Evolutionary conservation across 495 filamentous ascomycete genomes (phyloP), one percentile per base, ranked within the genome.

Genomic region (Tuber umbilicatum): DNA sequence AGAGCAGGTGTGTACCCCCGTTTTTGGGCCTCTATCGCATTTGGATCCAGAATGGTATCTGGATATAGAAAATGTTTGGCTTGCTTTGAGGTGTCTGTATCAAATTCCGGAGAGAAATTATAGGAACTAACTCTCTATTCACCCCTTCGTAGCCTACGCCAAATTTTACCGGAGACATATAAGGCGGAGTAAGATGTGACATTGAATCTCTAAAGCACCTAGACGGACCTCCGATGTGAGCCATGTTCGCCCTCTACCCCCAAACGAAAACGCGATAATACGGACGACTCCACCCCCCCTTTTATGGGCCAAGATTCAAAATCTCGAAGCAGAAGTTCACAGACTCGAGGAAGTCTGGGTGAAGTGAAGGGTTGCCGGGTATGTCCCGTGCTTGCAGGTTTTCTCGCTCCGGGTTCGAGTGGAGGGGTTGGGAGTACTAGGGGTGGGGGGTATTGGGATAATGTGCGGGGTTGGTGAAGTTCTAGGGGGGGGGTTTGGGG

Each of bases 31-130:
- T 42, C 39, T 55, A 1, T 55, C 23, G 23, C 21, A 7, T 55
- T 10, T 21, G 16, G n/a, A 40, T 37, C 27, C 23, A 31, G 72
- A n/a, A 41, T 79, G 55, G 72, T 17, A 17, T 69, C 27, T 42
- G 1, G 10, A 14, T 70, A 37, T 42, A 77, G 72, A 89, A 88
- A 70, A 90, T 89, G n/a, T n/a, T n/a, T n/a, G n/a, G n/a, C n/a
- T n/a, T n/a, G n/a, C n/a, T n/a, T n/a, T n/a, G n/a, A n/a, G 93
- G 95, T 83, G 87, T 91, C 37, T 89, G 95, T 12, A 97, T 99
- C 79, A 91, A 92, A 73, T 84, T 99, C 12, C 96, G 97, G 80
- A 97, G 97, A 82, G 92, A 91, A 3, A 84, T 99, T 21, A 87
- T 93, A 23, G 90, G 91, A 2, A 87, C 90, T 27, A 97, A 97